Evolutionary conservation across 108 stramenopile genomes (phyloP).

Genomic region (Thalassiosira profunda): DNA sequence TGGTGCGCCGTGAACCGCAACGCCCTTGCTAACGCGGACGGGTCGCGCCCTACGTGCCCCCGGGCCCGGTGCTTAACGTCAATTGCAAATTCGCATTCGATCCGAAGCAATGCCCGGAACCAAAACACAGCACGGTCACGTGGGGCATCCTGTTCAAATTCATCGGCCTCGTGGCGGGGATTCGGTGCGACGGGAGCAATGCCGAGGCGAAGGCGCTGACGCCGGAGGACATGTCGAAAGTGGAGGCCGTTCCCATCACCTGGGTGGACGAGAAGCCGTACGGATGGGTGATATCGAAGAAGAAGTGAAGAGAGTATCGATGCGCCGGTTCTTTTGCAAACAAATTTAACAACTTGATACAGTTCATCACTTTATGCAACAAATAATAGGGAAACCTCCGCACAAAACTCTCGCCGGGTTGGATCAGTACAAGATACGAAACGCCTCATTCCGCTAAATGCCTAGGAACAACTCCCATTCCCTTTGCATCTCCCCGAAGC

Average conservation of each 20-base stretch:
- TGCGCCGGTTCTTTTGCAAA: no score
- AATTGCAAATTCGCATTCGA: conserved; percentile 33
- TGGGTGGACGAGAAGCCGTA: no score
- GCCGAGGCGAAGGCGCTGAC: conserved; percentile 3
- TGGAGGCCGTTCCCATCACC: conserved; percentile 12
- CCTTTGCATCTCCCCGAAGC: no score
- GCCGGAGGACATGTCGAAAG: conserved; percentile 16
- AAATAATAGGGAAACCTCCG: no score
- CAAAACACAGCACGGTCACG: conserved; percentile 17
- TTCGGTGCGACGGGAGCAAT: conserved; percentile 15
- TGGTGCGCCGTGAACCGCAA: conserved; percentile 44
- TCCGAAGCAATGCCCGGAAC: conserved; percentile 1
- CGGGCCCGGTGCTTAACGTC: conserved; percentile 8
- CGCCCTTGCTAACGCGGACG: conserved; percentile 12
- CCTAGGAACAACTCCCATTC: no score
- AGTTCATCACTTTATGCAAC: no score
- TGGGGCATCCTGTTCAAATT: conserved; percentile 28
- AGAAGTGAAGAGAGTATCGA: no score
- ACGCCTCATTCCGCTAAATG: no score
- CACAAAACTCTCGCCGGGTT: no score
- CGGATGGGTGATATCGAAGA: not conserved
- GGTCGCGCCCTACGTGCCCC: conserved; percentile 7
- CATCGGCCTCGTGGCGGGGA: conserved; percentile 7
- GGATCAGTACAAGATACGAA: no score
- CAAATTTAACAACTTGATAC: no score